These are phyloP conservation scores for Limtongozyma cylindracea DNA, from an alignment of 805 yeast species.

Conservation along the genomic window DNA sequence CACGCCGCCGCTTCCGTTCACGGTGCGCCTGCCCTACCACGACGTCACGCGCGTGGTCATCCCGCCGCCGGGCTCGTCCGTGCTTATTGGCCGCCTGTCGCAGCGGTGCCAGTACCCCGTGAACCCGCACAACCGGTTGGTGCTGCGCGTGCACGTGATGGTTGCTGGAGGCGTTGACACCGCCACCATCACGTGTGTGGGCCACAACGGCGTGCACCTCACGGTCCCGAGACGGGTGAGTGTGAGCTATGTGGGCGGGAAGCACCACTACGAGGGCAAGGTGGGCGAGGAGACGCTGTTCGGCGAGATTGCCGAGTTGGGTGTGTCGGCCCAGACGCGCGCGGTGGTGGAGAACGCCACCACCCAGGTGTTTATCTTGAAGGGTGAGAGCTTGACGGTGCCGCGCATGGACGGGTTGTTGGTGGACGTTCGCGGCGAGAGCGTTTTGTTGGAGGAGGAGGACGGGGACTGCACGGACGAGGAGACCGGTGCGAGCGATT, in stretches of 20 bases:
- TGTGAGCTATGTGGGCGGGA: conserved; percentile 6
- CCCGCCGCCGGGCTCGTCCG: too few relatives aligned
- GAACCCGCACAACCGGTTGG: conserved; percentile 19
- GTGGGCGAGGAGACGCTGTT: conserved; percentile 5
- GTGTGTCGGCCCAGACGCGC: too few relatives aligned
- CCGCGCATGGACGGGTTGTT: conserved; percentile 37
- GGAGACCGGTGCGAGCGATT: conserved; percentile 5
- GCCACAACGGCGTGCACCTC: conserved; percentile 59
- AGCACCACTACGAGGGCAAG: conserved; percentile 5
- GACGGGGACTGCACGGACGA: conserved; percentile 21
- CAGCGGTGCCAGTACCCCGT: conserved; percentile 24
- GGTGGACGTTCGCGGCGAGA: conserved; percentile 48
- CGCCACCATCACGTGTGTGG: conserved; percentile 41
- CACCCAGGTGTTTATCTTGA: conserved; percentile 29
- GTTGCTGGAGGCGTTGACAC: conserved; percentile 17
- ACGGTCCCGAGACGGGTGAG: conserved; percentile 26
- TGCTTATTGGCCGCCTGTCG: conserved; percentile 34
- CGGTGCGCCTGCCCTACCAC: conserved; percentile 13
- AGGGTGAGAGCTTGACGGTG: conserved; percentile 36
- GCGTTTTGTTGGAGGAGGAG: conserved; percentile 16
- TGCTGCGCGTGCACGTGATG: conserved; percentile 43
- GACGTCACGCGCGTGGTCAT: conserved; percentile 14
- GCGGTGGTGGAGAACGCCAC: conserved; percentile 14
- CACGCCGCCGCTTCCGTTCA: conserved; percentile 8
- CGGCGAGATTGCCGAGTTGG: conserved; percentile 5